Evolutionary conservation across 2,329 filamentous ascomycete genomes (phyloP).

Genomic region (Pyrenophora graminea): DNA sequence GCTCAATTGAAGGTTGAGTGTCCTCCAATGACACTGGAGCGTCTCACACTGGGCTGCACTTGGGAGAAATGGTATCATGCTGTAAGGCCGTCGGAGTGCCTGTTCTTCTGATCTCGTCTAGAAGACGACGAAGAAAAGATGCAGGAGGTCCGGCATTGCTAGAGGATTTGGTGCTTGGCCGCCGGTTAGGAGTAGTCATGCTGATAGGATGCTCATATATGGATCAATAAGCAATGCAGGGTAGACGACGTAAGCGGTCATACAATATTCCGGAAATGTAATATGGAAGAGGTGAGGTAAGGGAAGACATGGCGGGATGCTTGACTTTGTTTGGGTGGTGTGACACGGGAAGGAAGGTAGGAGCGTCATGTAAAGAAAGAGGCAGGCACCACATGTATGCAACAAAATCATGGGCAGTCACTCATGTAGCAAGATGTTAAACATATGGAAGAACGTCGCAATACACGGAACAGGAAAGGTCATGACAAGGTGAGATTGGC

Average conservation of each 20-base stretch:
- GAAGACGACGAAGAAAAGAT: slow-evolving; percentile 31
- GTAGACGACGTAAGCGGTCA: slow-evolving; percentile 22
- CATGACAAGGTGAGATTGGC: slow-evolving; percentile 34
- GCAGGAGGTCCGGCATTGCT: slow-evolving; percentile 16
- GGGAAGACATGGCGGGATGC: background rate
- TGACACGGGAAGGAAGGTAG: background rate
- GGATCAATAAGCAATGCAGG: slow-evolving; percentile 24
- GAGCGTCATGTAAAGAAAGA: background rate
- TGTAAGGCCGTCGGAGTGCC: background rate
- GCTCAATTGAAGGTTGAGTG: background rate
- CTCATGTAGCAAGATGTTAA: background rate
- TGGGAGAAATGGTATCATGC: background rate
- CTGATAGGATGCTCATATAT: slow-evolving; percentile 22
- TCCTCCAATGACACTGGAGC: background rate
- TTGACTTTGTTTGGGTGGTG: background rate
- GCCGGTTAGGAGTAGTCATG: slow-evolving; percentile 33
- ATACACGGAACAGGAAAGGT: slow-evolving; percentile 6
- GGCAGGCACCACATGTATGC: background rate
- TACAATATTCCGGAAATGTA: background rate
- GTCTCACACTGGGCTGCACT: background rate
- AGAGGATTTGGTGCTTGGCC: slow-evolving; percentile 6
- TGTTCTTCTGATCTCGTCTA: slow-evolving; percentile 32
- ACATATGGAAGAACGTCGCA: background rate
- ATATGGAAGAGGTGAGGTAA: slow-evolving; percentile 9
- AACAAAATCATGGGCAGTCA: background rate